Evolutionary conservation across 1,284 basidiomycete species (phyloP).

Genomic region (Cronartium quercuum): DNA sequence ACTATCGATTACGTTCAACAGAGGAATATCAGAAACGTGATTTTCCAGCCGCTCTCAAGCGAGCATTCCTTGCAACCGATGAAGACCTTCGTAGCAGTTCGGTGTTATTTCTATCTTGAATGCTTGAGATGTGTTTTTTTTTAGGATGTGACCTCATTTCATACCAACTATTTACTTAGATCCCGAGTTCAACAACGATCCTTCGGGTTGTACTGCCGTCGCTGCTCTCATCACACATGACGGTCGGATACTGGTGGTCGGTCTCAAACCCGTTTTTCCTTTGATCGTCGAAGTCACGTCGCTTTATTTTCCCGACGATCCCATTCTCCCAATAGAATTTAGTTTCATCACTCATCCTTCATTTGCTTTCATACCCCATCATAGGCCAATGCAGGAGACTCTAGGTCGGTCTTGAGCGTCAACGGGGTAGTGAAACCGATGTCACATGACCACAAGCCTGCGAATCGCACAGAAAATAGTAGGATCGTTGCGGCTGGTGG

Average conservation of each 20-base stretch:
- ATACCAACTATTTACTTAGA: constrained; percentile 54
- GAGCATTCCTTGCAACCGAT: constrained; percentile 86
- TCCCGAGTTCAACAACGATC: constrained; percentile 77
- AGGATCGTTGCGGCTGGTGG: constrained; percentile 92
- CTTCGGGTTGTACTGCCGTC: constrained; percentile 95
- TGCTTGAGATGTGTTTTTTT: too few species aligned
- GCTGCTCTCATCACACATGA: constrained; percentile 73
- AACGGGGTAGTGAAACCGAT: constrained; percentile 80
- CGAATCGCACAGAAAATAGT: constrained; percentile 71
- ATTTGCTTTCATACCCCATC: constrained; percentile 6
- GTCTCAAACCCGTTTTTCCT: constrained; percentile 1
- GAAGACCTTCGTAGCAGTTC: constrained; percentile 81
- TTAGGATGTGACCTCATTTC: background rate
- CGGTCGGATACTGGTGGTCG: constrained; percentile 57
- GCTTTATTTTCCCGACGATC: background rate
- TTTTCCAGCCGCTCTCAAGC: constrained; percentile 74
- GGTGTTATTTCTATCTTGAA: background rate
- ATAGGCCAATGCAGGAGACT: constrained; percentile 97
- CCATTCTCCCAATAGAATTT: background rate
- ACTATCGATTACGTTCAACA: constrained; percentile 68
- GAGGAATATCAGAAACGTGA: constrained; percentile 65
- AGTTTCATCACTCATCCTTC: background rate
- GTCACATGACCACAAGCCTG: constrained; percentile 94
- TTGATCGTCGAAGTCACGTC: background rate
- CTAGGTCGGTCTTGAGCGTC: constrained; percentile 78